Conservation (phyloP, 495 filamentous ascomycete genomes). For the Aspergillus olivimuriae region DNA sequence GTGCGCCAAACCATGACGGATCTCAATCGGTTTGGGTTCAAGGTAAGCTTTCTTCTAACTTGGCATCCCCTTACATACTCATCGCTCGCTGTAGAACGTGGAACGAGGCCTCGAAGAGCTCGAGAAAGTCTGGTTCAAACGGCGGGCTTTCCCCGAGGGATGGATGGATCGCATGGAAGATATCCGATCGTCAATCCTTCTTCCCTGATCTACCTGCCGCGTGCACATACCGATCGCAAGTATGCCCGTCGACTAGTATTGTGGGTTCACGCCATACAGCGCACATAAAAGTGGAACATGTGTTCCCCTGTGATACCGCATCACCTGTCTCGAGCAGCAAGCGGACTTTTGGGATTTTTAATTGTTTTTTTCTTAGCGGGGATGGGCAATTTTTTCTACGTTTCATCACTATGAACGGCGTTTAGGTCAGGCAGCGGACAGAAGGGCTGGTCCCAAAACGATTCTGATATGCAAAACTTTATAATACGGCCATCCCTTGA, state of each 20-base stretch:
- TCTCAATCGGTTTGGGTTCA: constrained; percentile 33
- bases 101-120: constrained; percentile 31
- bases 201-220: constrained; percentile 12
- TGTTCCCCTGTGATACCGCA: too few relatives aligned
- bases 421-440: not conserved
- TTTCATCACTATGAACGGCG: not conserved
- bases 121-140: constrained; percentile 33
- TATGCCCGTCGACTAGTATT: not conserved
- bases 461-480: not conserved
- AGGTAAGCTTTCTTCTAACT: constrained; percentile 18
- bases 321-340: too few relatives aligned
- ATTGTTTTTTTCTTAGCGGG: too few relatives aligned
- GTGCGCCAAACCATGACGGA: constrained; percentile 32
- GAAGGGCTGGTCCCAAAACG: not conserved
- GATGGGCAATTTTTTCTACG: not conserved
- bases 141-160: constrained; percentile 30
- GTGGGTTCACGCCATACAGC: not conserved
- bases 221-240: not conserved
- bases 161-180: constrained; percentile 37
- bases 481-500: not conserved
- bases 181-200: constrained; percentile 30
- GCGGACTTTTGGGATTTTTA: too few relatives aligned
- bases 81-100: constrained; percentile 22
- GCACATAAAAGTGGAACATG: too few relatives aligned
- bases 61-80: too few relatives aligned